Percentiles rank a stretch among this genome's conserved stretches.
phyloP scores from a whole-genome alignment of 192 early-diverging fungal species.

The Anaeromyces robustus region DNA sequence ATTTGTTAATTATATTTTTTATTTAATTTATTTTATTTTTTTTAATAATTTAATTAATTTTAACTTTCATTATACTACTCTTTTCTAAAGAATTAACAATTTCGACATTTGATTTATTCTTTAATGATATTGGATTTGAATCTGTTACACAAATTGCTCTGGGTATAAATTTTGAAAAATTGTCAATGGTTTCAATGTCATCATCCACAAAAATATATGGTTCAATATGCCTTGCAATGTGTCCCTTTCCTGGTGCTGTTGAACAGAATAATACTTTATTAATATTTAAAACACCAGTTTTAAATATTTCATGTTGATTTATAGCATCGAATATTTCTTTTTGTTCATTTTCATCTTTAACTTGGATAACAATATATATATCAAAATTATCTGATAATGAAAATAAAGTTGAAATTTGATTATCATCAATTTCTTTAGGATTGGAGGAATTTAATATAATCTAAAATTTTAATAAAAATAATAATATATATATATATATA shows the following conservation, averaged over 20 bases:
- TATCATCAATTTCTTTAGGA: neutral
- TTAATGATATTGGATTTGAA: neutral
- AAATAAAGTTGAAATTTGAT: neutral
- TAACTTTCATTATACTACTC: neutral
- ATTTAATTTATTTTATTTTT: too few species aligned
- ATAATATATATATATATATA: too few species aligned
- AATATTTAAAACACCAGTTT: neutral
- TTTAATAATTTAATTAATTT: neutral
- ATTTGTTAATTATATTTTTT: too few species aligned
- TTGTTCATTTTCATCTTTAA: neutral
- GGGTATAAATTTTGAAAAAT: neutral
- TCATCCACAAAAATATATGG: neutral
- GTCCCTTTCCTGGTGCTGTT: neutral
- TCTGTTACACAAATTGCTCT: neutral
- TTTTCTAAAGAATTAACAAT: neutral
- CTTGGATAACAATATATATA: neutral
- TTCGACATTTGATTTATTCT: neutral
- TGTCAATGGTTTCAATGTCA: neutral
- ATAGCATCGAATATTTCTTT: neutral
- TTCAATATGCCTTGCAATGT: neutral
- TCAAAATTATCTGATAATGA: neutral
- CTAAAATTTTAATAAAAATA: neutral
- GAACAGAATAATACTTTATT: neutral
- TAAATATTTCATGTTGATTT: neutral
- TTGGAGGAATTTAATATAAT: neutral